A percentile compares a stretch with the other conserved stretches of the same genome.
These are phyloP conservation scores for Panicum miliaceum DNA, from an alignment of 176 grass and related monocot species.

Conservation along the genomic window DNA sequence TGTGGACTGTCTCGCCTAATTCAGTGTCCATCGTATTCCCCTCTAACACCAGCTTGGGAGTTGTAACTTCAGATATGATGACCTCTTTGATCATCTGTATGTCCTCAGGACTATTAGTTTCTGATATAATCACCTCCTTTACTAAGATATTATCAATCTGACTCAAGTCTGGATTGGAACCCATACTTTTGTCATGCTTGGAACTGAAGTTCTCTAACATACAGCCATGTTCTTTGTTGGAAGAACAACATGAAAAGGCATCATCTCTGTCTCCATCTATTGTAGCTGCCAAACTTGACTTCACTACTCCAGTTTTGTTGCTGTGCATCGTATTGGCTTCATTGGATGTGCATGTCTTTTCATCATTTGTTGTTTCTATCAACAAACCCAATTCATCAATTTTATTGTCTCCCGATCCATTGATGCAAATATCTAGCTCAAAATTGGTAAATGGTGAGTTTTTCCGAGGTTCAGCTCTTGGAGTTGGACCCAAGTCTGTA, in stretches of 20 bases:
- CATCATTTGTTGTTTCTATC: constrained; percentile 40
- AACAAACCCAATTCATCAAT: constrained; percentile 42
- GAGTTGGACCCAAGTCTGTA: constrained; percentile 53
- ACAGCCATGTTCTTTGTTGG: constrained; percentile 29
- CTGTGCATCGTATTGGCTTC: constrained; percentile 6
- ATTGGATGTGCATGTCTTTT: constrained; percentile 33
- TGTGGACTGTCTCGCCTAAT: constrained; percentile 32
- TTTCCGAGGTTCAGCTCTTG: constrained; percentile 43
- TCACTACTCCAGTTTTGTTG: constrained; percentile 2
- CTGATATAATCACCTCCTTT: constrained; percentile 58
- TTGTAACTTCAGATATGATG: constrained; percentile 58
- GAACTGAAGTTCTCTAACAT: constrained; percentile 31
- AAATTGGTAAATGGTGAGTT: constrained; percentile 49
- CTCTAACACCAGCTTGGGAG: constrained; percentile 42
- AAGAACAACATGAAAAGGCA: constrained; percentile 11
- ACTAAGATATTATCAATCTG: constrained; percentile 48
- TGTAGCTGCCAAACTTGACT: constrained; percentile 36
- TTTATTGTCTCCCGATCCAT: constrained; percentile 37
- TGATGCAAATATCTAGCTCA: constrained; percentile 39
- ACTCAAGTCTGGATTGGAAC: constrained; percentile 11
- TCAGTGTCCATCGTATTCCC: constrained; percentile 23
- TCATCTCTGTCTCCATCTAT: constrained; percentile 26
- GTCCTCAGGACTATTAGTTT: constrained; percentile 51
- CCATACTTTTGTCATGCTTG: constrained; percentile 32
- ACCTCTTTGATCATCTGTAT: constrained; percentile 62